Base-by-base conservation (phyloP, 257 asterid genomes). In the Nicotiana sylvestris region DNA sequence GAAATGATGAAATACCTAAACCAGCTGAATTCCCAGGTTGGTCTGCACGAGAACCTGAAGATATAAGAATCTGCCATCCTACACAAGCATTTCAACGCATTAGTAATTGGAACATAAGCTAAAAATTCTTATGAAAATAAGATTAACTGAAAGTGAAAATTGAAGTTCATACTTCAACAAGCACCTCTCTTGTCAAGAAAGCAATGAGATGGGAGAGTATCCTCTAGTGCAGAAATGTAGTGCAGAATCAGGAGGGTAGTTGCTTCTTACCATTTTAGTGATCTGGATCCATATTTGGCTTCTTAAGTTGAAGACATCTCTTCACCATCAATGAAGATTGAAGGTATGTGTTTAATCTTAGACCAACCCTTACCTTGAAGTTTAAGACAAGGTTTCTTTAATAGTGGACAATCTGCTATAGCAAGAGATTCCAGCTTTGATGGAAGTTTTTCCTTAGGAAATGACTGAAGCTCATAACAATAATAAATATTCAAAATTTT, bases 11-110 rank as follows among this genome's bases (percentile, higher is more conserved):
- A 85, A 66, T 84, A 96, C 99, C 98, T 96, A 93, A 78, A 89
- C 92, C 86, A 90, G 97, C 84, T 83, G 88, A 85, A 87, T 84
- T 68, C 93, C 92, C 62, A 93, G 65, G 81, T 89, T 93, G 83
- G 82, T 84, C 83, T 90, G 95, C 98, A 90, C 85, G 66, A 96
- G 97, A 86, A 96, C 87, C 85, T 89, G 90, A 76, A 89, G 88
- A 89, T 93, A 89, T 6, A 86, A 87, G 90, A 92, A 94, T 87
- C 85, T 86, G 64, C 83, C 90, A 67, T 92, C 94, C 99, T 96
- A 95, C 84, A 89, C 56, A 81, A 85, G 78, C 83, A 83, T 46
- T 43, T 21, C 68, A 68, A 70, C 62, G 84, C 15, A 81, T 70
- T 29, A 79, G 32, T 83, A 70, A 85, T 16, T 18, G 51, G 77